phyloP scores from a whole-genome alignment of 768 basidiomycete genomes.

The Mycena amicta region DNA sequence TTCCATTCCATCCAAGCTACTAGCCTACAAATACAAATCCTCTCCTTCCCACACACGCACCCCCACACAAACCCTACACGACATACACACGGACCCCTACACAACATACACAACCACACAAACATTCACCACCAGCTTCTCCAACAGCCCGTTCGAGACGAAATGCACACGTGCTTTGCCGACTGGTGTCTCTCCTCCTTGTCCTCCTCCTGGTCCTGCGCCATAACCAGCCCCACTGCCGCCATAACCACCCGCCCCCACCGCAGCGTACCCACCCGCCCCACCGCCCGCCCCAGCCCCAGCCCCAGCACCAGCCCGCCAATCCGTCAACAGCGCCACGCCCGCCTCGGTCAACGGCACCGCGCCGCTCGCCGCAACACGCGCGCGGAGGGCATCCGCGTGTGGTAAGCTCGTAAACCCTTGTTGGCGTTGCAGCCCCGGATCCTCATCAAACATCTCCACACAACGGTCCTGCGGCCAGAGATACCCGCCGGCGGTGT shows the following conservation, averaged over 20 bases:
- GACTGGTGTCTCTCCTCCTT: conserved; percentile 39
- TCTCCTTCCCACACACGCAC: too few relatives aligned
- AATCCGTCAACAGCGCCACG: conserved; percentile 61
- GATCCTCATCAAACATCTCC: conserved; percentile 55
- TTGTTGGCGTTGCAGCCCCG: conserved; percentile 16
- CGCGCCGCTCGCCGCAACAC: conserved; percentile 71
- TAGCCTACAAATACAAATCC: too few relatives aligned
- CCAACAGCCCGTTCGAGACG: conserved; percentile 63
- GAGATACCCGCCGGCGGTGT: conserved; percentile 81
- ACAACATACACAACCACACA: conserved; percentile 71
- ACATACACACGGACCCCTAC: too few relatives aligned
- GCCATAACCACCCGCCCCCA: conserved; percentile 31
- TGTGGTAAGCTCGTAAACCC: conserved; percentile 30
- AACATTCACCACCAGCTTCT: conserved; percentile 78
- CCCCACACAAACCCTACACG: too few relatives aligned
- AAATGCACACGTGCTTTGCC: conserved; percentile 74
- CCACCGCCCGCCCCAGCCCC: background rate
- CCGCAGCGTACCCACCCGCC: background rate
- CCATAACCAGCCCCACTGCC: background rate
- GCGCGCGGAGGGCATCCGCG: conserved; percentile 45
- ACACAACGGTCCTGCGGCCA: conserved; percentile 77
- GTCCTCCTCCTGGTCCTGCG: too few relatives aligned
- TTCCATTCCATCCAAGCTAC: too few relatives aligned
- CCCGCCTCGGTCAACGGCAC: conserved; percentile 64
- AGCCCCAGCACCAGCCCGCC: conserved; percentile 10